phyloP scores from a whole-genome alignment of 441 rosid species.

The Croton laevigatus region DNA sequence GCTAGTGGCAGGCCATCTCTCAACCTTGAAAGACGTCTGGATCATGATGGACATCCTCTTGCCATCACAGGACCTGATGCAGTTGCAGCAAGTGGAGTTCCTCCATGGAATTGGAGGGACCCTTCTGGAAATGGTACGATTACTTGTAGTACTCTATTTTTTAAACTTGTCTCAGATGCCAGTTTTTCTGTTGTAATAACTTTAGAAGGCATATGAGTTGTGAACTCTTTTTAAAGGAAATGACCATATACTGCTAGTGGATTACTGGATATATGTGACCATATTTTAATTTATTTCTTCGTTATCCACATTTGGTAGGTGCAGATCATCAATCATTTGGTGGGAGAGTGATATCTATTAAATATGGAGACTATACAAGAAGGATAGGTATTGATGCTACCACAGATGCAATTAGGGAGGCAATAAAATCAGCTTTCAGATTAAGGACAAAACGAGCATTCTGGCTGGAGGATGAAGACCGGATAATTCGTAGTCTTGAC shows the following conservation, averaged over 20 bases:
- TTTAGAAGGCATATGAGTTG: constrained; percentile 13
- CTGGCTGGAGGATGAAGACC: constrained; percentile 98
- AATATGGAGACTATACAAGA: constrained; percentile 82
- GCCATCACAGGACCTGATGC: constrained; percentile 86
- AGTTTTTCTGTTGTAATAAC: neutral
- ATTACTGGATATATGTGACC: neutral
- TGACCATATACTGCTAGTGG: neutral
- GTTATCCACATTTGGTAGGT: constrained; percentile 31
- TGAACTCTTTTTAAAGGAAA: constrained; percentile 8
- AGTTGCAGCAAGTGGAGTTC: constrained; percentile 75
- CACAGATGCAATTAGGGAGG: constrained; percentile 85
- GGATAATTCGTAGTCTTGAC: constrained; percentile 74
- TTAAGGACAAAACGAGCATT: constrained; percentile 83
- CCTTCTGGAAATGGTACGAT: constrained; percentile 73
- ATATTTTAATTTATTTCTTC: neutral
- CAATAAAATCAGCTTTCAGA: constrained; percentile 80
- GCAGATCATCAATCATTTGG: constrained; percentile 58
- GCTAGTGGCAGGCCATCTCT: constrained; percentile 80
- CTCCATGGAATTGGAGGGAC: constrained; percentile 99
- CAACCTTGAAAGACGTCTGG: constrained; percentile 91
- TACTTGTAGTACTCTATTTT: constrained; percentile 13
- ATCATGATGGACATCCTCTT: constrained; percentile 94
- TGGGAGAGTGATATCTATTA: constrained; percentile 89
- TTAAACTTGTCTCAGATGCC: constrained; percentile 9
- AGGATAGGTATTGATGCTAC: constrained; percentile 90